Conservation (phyloP, 2,329 filamentous ascomycete species). For the Neopestalotiopsis rosae region DNA sequence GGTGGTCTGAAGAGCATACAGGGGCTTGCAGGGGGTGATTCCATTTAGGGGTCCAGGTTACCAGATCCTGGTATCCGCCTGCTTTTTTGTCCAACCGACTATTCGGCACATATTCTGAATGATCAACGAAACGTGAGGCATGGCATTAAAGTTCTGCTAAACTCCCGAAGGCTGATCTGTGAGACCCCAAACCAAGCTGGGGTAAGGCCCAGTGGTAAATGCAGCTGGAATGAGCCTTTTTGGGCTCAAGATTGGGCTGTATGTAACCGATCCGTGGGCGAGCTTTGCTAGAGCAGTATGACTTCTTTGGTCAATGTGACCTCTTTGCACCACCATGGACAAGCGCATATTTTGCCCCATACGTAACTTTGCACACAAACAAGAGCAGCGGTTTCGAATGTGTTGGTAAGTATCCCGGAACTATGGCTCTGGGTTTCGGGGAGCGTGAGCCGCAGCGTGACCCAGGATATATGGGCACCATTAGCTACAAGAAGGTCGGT, state of each 20-base stretch:
- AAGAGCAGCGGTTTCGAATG: neutral
- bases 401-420: neutral
- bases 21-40: slow-evolving; percentile 25
- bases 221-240: neutral
- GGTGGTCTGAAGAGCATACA: slow-evolving; percentile 27
- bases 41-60: slow-evolving; percentile 25
- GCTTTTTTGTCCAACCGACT: slow-evolving; percentile 13
- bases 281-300: neutral
- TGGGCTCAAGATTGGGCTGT: neutral
- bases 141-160: slow-evolving; percentile 20
- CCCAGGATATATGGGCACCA: neutral
- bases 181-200: slow-evolving; percentile 29
- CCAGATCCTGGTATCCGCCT: slow-evolving; percentile 30
- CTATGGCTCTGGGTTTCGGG: neutral
- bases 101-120: slow-evolving; percentile 21
- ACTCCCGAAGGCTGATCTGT: slow-evolving; percentile 28
- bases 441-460: slow-evolving; percentile 6
- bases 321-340: neutral
- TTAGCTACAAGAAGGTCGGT: neutral
- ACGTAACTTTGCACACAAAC: neutral
- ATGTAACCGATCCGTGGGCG: neutral
- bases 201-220: slow-evolving; percentile 21
- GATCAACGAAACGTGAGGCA: slow-evolving; percentile 23
- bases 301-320: neutral
- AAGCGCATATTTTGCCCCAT: neutral